These are phyloP conservation scores for Aspergillus steynii DNA, from an alignment of 495 filamentous ascomycete genomes.

Conservation along the genomic window DNA sequence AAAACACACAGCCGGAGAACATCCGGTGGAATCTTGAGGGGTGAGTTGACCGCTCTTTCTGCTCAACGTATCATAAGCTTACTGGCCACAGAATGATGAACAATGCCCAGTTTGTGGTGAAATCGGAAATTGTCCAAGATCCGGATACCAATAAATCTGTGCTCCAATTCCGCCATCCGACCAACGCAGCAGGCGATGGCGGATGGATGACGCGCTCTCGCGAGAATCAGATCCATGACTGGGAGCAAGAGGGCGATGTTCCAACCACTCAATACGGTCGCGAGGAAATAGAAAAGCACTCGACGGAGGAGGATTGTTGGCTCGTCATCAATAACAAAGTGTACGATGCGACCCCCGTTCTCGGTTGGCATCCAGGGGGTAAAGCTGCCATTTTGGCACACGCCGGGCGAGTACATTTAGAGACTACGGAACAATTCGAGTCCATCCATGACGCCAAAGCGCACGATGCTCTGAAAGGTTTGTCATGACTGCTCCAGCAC, in stretches of 20 bases:
- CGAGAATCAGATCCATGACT: constrained; percentile 23
- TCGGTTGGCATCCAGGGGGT: constrained; percentile 32
- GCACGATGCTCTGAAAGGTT: constrained; percentile 30
- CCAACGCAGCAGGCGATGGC: constrained; percentile 13
- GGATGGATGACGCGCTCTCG: constrained; percentile 27
- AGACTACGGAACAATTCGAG: constrained; percentile 35
- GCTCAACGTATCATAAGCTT: not conserved
- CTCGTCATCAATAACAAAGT: constrained; percentile 79
- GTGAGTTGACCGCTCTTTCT: constrained; percentile 7
- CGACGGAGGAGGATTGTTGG: constrained; percentile 71
- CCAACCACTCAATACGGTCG: constrained; percentile 34
- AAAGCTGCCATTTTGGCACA: constrained; percentile 33
- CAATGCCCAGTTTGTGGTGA: constrained; percentile 34
- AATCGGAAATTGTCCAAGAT: constrained; percentile 22
- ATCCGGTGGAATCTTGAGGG: constrained; percentile 29
- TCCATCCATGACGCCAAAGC: constrained; percentile 37
- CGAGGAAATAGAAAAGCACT: constrained; percentile 64
- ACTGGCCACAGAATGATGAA: constrained; percentile 38
- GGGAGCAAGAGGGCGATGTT: constrained; percentile 23
- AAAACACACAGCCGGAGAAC: constrained; percentile 25
- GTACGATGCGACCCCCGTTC: constrained; percentile 69
- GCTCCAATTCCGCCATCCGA: constrained; percentile 22
- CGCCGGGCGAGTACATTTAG: constrained; percentile 30
- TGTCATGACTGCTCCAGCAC: not conserved
- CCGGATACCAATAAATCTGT: constrained; percentile 15